These are phyloP conservation scores for Saccharomyces hybrid DNA, from an alignment of 1,139 yeast species.

Conservation along the genomic window DNA sequence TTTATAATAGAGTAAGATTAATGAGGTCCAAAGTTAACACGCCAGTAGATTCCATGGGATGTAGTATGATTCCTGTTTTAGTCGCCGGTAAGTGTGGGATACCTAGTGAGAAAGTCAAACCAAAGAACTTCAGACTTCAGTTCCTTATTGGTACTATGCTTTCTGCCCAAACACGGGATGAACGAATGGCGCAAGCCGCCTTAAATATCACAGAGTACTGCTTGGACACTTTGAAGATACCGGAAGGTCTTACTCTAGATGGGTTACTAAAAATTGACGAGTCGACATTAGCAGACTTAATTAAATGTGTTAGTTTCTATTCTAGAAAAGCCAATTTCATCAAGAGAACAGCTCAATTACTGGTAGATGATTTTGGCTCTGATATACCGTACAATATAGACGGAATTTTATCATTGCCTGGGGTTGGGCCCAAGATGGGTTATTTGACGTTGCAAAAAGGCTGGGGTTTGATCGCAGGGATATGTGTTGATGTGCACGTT, in stretches of 20 bases:
- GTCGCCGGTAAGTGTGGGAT: slow-evolving; percentile 29
- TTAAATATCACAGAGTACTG: slow-evolving; percentile 44
- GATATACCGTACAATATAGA: slow-evolving; percentile 67
- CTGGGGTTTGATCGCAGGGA: slow-evolving; percentile 68
- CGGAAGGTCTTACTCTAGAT: slow-evolving; percentile 37
- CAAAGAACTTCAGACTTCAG: slow-evolving; percentile 56
- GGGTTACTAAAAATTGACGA: slow-evolving; percentile 47
- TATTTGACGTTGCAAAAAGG: slow-evolving; percentile 71
- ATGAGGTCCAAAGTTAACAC: slow-evolving; percentile 61
- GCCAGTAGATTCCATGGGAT: slow-evolving; percentile 87
- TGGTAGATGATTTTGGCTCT: slow-evolving; percentile 44
- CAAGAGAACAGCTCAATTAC: slow-evolving; percentile 49
- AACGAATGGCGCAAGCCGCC: slow-evolving; percentile 72
- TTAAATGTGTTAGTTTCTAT: slow-evolving; percentile 84
- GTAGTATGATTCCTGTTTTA: slow-evolving; percentile 62
- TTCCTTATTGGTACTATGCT: slow-evolving; percentile 73
- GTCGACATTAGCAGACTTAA: slow-evolving; percentile 50
- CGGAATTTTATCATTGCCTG: slow-evolving; percentile 66
- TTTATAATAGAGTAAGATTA: slow-evolving; percentile 4
- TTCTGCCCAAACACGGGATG: slow-evolving; percentile 90
- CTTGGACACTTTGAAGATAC: slow-evolving; percentile 31
- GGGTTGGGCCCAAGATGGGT: slow-evolving; percentile 97
- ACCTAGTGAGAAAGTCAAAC: slow-evolving; percentile 29
- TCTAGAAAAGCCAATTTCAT: slow-evolving; percentile 67
- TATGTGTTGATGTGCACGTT: slow-evolving; percentile 92